Evolutionary conservation across 495 filamentous ascomycete species (phyloP).

Genomic region (Jackrogersella minutella): DNA sequence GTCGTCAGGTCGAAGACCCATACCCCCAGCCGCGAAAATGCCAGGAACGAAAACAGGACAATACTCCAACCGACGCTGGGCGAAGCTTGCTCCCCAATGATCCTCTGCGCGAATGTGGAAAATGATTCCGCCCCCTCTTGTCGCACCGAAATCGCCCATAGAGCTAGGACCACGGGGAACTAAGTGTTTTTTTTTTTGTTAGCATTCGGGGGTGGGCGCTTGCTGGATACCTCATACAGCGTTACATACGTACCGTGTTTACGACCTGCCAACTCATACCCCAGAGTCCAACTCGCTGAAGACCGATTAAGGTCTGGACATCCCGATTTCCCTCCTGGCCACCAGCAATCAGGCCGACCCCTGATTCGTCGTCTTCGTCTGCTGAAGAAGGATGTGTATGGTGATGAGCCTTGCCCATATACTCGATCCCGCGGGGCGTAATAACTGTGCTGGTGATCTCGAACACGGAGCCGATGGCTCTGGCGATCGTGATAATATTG

Average conservation of each 20-base stretch:
- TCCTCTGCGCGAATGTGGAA: not conserved
- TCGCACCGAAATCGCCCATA: conserved; percentile 47
- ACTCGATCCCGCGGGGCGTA: conserved; percentile 50
- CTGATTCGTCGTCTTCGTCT: conserved; percentile 33
- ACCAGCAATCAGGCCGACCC: conserved; percentile 31
- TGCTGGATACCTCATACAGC: not conserved
- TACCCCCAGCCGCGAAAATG: conserved; percentile 54
- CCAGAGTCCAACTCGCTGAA: conserved; percentile 55
- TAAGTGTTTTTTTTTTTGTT: conserved; percentile 18
- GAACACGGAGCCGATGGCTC: conserved; percentile 60
- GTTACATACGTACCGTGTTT: conserved; percentile 45
- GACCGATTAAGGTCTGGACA: conserved; percentile 44
- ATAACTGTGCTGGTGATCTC: conserved; percentile 60
- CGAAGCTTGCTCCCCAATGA: conserved; percentile 6
- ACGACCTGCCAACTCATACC: conserved; percentile 51
- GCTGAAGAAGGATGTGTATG: not conserved
- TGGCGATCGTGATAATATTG: conserved; percentile 60
- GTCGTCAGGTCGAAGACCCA: conserved; percentile 58
- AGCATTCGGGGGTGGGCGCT: not conserved
- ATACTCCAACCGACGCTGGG: conserved; percentile 42
- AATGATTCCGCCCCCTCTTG: conserved; percentile 5
- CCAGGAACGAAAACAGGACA: conserved; percentile 52
- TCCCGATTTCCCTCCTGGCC: conserved; percentile 29
- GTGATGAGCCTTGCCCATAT: conserved; percentile 40
- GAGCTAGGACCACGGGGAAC: conserved; percentile 50